Conservation (phyloP, 2,329 filamentous ascomycete species). For the Calonectria fujianensis region DNA sequence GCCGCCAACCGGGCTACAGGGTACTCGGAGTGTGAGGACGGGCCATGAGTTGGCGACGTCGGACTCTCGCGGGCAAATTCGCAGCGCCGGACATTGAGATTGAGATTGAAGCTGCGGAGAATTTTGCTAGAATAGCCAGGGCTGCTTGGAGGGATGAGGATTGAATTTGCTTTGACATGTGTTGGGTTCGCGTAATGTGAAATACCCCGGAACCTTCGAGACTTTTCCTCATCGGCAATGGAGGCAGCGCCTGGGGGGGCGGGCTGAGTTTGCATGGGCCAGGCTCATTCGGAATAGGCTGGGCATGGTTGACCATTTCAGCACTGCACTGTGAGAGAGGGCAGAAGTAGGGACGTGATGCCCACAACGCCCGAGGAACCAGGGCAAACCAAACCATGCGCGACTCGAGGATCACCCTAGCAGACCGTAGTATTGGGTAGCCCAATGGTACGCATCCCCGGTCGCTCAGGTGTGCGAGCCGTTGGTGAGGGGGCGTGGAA, state of each 20-base stretch:
- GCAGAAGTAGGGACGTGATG: conserved; percentile 20
- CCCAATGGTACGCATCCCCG: conserved; percentile 34
- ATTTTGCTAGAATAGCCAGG: conserved; percentile 23
- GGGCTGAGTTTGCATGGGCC: conserved; percentile 29
- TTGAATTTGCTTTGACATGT: conserved; percentile 20
- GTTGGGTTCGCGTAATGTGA: conserved; percentile 4
- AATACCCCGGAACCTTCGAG: conserved; percentile 13
- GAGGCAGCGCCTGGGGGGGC: conserved; percentile 30
- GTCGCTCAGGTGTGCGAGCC: conserved; percentile 32
- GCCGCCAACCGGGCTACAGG: conserved; percentile 38
- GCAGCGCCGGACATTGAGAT: not conserved
- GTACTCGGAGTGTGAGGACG: conserved; percentile 17
- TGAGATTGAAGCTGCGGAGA: conserved; percentile 29
- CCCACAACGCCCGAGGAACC: conserved; percentile 30
- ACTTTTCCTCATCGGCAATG: conserved; percentile 27
- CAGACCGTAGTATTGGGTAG: conserved; percentile 34
- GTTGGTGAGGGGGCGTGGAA: conserved; percentile 39
- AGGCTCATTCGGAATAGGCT: conserved; percentile 22
- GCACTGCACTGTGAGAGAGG: conserved; percentile 24
- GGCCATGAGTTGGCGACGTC: not conserved
- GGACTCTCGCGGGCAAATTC: conserved; percentile 9
- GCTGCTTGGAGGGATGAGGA: conserved; percentile 16
- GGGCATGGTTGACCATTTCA: not conserved
- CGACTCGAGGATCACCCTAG: conserved; percentile 37
- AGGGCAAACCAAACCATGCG: conserved; percentile 32